These are phyloP conservation scores for Boletus tomentosulus DNA, from an alignment of 768 basidiomycete species.

Conservation along the genomic window DNA sequence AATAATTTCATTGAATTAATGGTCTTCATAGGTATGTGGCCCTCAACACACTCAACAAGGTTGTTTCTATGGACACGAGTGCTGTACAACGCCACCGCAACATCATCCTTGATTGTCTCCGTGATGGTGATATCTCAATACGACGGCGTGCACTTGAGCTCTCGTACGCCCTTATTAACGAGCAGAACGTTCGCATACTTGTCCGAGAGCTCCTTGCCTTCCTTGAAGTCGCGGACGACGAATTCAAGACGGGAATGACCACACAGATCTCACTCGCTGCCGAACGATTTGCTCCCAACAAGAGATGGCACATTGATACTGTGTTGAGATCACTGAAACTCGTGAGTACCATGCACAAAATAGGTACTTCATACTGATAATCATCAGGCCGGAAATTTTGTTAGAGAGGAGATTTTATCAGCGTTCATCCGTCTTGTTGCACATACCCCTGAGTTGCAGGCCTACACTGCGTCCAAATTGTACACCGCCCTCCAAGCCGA, in stretches of 20 bases:
- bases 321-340: slow-evolving; percentile 88
- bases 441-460: slow-evolving; percentile 95
- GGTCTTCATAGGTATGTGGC: slow-evolving; percentile 77
- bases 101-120: slow-evolving; percentile 96
- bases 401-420: slow-evolving; percentile 92
- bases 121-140: slow-evolving; percentile 99
- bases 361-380: background rate
- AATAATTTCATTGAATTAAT: slow-evolving; percentile 4
- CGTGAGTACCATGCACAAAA: slow-evolving; percentile 44
- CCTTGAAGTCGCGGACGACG: slow-evolving; percentile 96
- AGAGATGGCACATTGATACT: slow-evolving; percentile 99
- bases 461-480: slow-evolving; percentile 89
- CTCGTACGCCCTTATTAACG: slow-evolving; percentile 95
- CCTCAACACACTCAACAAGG: slow-evolving; percentile 96
- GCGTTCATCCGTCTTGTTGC: slow-evolving; percentile 94
- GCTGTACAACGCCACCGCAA: slow-evolving; percentile 98
- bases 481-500: slow-evolving; percentile 85
- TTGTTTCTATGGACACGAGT: slow-evolving; percentile 95
- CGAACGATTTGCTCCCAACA: slow-evolving; percentile 94
- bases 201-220: slow-evolving; percentile 92
- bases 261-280: slow-evolving; percentile 96
- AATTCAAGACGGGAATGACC: slow-evolving; percentile 97
- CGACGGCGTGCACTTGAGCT: slow-evolving; percentile 93
- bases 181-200: slow-evolving; percentile 87
- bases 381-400: slow-evolving; percentile 90